phyloP scores from a whole-genome alignment of 441 rosid genomes.

The Capsella rubella region DNA sequence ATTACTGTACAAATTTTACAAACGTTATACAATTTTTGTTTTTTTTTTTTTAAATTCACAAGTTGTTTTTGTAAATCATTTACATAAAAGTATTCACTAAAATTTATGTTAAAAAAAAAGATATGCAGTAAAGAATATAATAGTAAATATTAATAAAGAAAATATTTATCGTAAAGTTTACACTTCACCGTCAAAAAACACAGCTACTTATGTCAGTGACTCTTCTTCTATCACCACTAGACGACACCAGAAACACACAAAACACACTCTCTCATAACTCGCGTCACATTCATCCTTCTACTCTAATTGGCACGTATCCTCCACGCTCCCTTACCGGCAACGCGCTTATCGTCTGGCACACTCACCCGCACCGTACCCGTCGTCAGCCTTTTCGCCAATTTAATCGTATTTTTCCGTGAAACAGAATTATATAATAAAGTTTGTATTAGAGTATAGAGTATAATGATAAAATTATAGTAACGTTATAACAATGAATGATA shows the following conservation, averaged over 20 bases:
- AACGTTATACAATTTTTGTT: no score
- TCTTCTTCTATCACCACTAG: slow-evolving; percentile 43
- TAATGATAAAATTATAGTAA: slow-evolving; percentile 15
- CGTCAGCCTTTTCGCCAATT: slow-evolving; percentile 46
- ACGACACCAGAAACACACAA: slow-evolving; percentile 29
- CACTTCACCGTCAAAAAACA: slow-evolving; percentile 51
- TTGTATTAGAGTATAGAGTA: background rate
- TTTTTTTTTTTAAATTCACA: no score
- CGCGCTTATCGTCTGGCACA: slow-evolving; percentile 43
- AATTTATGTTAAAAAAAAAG: no score
- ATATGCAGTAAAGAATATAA: no score
- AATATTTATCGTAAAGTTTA: slow-evolving; percentile 42
- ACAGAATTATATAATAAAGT: slow-evolving; percentile 23
- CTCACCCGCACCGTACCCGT: slow-evolving; percentile 43
- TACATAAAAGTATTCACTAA: no score
- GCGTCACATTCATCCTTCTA: background rate
- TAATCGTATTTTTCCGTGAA: slow-evolving; percentile 44
- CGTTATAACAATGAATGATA: slow-evolving; percentile 2
- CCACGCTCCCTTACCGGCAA: slow-evolving; percentile 17
- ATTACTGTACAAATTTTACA: no score
- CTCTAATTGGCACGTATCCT: background rate
- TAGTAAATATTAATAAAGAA: background rate
- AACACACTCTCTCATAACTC: slow-evolving; percentile 25
- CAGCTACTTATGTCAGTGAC: slow-evolving; percentile 53
- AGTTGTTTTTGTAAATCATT: no score